Evolutionary conservation across 164 flowering plant species (phyloP), one percentile per base, ranked within the genome.

Genomic region (Vitis rotundifolia): DNA sequence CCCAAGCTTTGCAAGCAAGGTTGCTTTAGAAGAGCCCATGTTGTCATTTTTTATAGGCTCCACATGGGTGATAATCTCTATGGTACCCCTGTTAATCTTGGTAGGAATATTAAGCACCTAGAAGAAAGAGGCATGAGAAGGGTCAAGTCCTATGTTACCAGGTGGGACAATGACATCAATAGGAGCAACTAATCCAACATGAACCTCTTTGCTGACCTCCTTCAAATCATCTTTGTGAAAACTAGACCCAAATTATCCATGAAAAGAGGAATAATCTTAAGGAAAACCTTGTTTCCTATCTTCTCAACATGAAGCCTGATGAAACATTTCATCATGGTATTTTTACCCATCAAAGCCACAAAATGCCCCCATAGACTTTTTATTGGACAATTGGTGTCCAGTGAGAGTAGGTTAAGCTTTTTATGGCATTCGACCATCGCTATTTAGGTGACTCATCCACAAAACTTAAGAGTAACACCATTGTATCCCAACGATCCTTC

Each of bases 141-240:
- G 89, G 62, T 87, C 91, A 9, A 87, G 91, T 1, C 91, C 91
- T 13, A 89, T 87, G 81, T 86, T 87, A 53, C 91, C 89, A 49
- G 89, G 89, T 1, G 89, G 89, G 51, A 87, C 89, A 72, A 87
- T 72, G 18, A 87, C 91, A 80, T 87, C 91, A 76, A 82, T 78
- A 5, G 91, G 91, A 26, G 91, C 89, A 64, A 87, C 77, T 55
- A 87, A 63, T 50, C 91, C 91, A 55, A 87, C 89, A 81, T 89
- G 91, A 59, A 89, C 91, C 75, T 86, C 90, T 29, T 89, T 91
- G 12, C 86, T 86, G 29, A 87, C 90, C 77, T 89, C 91, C 84
- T 89, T 89, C 81, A 89, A 70, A 58, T 89, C 94, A 64, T 91
- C 82, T 89, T 87, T 2, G 94, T 89, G 74, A 89, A 89, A 47